Evolutionary conservation across 2,329 filamentous ascomycete genomes (phyloP).

Genomic region (Pseudogymnoascus sp.): DNA sequence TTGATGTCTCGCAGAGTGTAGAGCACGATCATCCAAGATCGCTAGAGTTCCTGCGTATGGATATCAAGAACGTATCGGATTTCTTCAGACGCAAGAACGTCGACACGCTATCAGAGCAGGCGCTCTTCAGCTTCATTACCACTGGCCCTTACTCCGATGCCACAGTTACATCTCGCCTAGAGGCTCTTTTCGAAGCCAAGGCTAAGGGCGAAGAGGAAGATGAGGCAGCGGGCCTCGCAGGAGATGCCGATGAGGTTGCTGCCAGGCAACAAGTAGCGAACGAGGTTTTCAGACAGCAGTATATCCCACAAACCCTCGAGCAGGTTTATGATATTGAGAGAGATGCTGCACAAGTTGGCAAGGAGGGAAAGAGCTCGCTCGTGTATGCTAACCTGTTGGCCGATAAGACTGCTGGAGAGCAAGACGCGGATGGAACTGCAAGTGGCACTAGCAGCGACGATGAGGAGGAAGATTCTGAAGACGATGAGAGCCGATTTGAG

Average conservation of each 20-base stretch:
- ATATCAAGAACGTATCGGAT: constrained; percentile 92
- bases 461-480: constrained; percentile 34
- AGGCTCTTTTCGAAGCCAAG: constrained; percentile 56
- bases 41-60: constrained; percentile 91
- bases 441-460: constrained; percentile 32
- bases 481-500: constrained; percentile 48
- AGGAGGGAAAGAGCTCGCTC: constrained; percentile 66
- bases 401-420: constrained; percentile 45
- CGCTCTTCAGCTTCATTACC: constrained; percentile 79
- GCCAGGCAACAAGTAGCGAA: constrained; percentile 69
- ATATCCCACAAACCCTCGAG: constrained; percentile 90
- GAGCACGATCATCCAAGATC: constrained; percentile 93
- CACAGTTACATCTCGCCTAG: constrained; percentile 52
- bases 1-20: constrained; percentile 95
- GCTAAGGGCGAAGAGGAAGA: constrained; percentile 47
- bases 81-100: constrained; percentile 87
- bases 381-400: constrained; percentile 82
- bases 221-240: constrained; percentile 44
- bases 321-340: constrained; percentile 95
- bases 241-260: constrained; percentile 39
- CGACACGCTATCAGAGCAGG: constrained; percentile 67
- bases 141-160: constrained; percentile 52
- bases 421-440: constrained; percentile 33
- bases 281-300: constrained; percentile 90
- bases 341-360: constrained; percentile 68